Base-by-base conservation (phyloP, 225 moss, liverwort and hornwort genomes). In the Neckera pumila region DNA sequence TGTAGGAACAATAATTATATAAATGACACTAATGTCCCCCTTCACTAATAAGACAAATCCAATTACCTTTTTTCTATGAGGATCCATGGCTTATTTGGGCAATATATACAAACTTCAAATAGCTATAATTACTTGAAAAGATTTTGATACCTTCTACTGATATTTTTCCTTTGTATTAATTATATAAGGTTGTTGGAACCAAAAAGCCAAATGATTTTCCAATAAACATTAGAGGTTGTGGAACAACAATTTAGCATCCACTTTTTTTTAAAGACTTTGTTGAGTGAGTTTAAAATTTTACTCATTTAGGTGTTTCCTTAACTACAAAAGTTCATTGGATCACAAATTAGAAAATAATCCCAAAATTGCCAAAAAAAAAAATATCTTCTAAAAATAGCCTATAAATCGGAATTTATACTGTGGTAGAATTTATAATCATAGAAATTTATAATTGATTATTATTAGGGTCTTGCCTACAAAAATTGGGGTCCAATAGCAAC, bases 241-340 rank as follows among this genome's bases (percentile, higher is more conserved):
- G 17, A 43, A 45, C 17, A 6, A 17, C 3, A 73, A 73, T 45
- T 28, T 16, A 73, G 9, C 6, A 45, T 73, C 3, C 10, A 73
- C 17, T 15, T 28, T 73, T 51, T 17, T 16, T 0, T 5, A 16
- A 27, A 4, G n/a, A 23, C 1, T 12, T 43, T 16, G 11, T 15
- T 43, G 17, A 43, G 2, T 17, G 10, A 28, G 3, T 43, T 43
- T 28, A 6, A 2, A 43, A 28, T 28, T 72, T 43, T 3, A 3
- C 10, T 27, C 43, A 43, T 10, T 17, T 27, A 16, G 10, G 2
- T 17, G 6, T 27, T 72, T 72, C 10, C 2, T 43, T 27, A 42
- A 42, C 0, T 1, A 4, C 3, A 26, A 0, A 70, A 28, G 3
- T 10, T 73, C 17, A 28, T 17, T 3, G 6, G 28, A 7, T 0